Conservation (phyloP, 768 basidiomycete species). For the Lanmaoa pseudosensibilis region DNA sequence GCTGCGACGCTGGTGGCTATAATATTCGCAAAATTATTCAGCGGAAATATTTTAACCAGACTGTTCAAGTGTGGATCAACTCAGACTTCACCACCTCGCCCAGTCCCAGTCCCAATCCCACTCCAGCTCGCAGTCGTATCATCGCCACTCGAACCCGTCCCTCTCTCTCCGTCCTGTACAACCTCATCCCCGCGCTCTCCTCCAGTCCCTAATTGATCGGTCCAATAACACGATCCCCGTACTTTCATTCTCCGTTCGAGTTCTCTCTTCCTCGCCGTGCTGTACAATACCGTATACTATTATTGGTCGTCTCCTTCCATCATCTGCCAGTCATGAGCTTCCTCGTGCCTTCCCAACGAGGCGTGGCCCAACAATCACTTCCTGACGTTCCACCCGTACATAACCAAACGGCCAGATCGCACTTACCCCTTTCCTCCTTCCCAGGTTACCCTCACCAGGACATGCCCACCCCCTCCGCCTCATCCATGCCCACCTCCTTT, state of each 20-base stretch:
- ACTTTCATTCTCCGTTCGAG: conserved; percentile 19
- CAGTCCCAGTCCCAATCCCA: neutral
- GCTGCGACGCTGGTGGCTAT: conserved; percentile 5
- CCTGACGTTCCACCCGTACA: conserved; percentile 30
- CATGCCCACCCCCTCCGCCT: conserved; percentile 31
- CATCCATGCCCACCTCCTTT: conserved; percentile 28
- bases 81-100: conserved; percentile 22
- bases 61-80: conserved; percentile 16
- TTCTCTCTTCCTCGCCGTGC: conserved; percentile 10
- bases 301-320: conserved; percentile 23
- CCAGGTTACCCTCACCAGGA: conserved; percentile 35
- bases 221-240: conserved; percentile 15
- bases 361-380: conserved; percentile 27
- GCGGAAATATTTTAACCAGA: conserved; percentile 25
- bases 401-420: conserved; percentile 36
- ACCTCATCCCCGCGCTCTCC: conserved; percentile 1
- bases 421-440: conserved; percentile 40
- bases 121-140: neutral
- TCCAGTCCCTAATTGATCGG: conserved; percentile 14
- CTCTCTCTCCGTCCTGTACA: neutral
- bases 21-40: conserved; percentile 22
- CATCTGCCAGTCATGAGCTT: conserved; percentile 32
- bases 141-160: neutral
- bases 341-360: conserved; percentile 37
- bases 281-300: conserved; percentile 21